Conservation (phyloP, 345 rosid genomes). For the Pistacia vera region DNA sequence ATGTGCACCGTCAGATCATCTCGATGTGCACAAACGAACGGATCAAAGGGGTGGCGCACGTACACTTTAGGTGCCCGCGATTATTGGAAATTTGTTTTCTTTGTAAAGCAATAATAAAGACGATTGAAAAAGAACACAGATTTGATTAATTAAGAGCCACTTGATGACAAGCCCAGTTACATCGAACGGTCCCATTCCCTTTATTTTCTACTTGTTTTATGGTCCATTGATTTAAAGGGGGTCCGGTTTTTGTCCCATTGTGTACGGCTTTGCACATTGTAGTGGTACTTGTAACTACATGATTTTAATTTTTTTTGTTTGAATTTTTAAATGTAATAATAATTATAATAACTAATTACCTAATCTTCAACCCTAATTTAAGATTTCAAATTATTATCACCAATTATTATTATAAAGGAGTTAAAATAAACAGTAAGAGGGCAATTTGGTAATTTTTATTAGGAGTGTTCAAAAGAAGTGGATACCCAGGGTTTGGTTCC, state of each 20-base stretch:
- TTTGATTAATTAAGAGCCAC: neutral
- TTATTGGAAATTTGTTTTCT: neutral
- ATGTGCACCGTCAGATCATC: conserved; percentile 20
- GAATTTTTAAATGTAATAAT: no score
- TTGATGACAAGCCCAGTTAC: conserved; percentile 3
- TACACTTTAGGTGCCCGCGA: neutral
- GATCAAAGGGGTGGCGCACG: neutral
- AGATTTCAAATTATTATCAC: no score
- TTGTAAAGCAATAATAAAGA: neutral
- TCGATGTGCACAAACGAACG: conserved; percentile 1
- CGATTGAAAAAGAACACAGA: neutral
- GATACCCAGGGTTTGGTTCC: no score
- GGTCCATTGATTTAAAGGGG: neutral
- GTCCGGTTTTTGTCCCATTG: neutral
- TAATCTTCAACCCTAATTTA: no score
- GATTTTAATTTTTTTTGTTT: no score
- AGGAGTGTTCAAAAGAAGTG: no score
- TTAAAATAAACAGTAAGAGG: no score
- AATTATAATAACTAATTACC: no score
- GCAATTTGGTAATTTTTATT: no score
- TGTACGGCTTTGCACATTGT: neutral
- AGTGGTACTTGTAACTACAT: neutral
- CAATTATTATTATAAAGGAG: no score
- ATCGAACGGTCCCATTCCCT: conserved; percentile 1
- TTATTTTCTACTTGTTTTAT: neutral